Base-by-base conservation (phyloP, 257 asterid genomes). In the Salvia rosmarinus region DNA sequence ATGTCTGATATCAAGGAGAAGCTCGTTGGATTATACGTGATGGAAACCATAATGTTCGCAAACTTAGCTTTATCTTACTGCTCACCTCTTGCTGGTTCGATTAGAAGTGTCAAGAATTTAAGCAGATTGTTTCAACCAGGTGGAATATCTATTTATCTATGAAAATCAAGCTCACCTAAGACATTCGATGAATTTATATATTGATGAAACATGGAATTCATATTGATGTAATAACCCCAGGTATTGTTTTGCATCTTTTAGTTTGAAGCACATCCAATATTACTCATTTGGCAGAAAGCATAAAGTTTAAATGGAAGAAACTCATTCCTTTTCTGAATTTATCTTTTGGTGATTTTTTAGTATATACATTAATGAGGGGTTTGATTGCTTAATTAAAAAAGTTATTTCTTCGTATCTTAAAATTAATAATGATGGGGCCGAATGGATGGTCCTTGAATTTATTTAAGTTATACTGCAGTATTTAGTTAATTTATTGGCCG, bases 161-260 rank as follows among this genome's bases (percentile, higher is more conserved):
- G 75, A 44, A 58, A 11, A 66, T 50, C 10, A 51, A 73, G 63
- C 77, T 68, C 60, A 67, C 43, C 19, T 12, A 65, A 62, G 77
- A 28, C 40, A 61, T 71, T 62, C 11, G 19, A 62, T 63, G 46
- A 34, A 32, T 32, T n/a, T 59, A 40, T 32, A 40, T 40, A 23
- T 17, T 11, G 37, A 42, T 37, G 20, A 30, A 34, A n/a, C 13
- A 49, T 61, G 42, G 69, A 35, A 2, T 50, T 60, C 50, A 55
- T 77, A 35, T 13, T 68, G 73, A 65, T 78, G 72, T 56, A 67
- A 78, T 67, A 78, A 78, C 25, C 72, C 19, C 44, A 30, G 68
- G 30, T 44, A 5, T 16, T 67, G 7, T 58, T 57, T 50, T 71
- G 64, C 17, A 40, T 77, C 12, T 77, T 46, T 30, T 25, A 34